Evolutionary conservation across 2,329 filamentous ascomycete genomes (phyloP).

Genomic region (Aspergillus tubingensis): DNA sequence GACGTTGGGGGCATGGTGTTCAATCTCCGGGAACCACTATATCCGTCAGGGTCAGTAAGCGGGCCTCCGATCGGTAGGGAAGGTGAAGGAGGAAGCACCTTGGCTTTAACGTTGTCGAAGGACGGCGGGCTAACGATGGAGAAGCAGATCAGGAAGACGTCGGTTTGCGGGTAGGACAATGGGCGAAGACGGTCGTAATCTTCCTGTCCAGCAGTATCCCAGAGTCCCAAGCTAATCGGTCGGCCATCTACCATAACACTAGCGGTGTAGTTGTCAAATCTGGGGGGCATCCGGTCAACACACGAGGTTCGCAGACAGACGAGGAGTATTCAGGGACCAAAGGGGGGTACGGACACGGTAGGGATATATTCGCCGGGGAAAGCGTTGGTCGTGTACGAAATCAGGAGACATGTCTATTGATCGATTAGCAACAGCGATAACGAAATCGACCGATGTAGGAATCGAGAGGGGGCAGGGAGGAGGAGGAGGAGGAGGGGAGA

Average conservation of each 20-base stretch:
- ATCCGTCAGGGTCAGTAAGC: constrained; percentile 13
- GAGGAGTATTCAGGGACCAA: constrained; percentile 15
- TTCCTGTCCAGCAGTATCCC: constrained; percentile 98
- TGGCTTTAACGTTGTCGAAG: constrained; percentile 98
- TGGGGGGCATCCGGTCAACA: constrained; percentile 42
- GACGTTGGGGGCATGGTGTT: constrained; percentile 91
- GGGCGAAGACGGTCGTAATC: constrained; percentile 95
- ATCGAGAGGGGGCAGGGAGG: background rate
- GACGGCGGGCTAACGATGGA: constrained; percentile 97
- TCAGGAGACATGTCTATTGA: constrained; percentile 89
- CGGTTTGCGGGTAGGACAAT: constrained; percentile 95
- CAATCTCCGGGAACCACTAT: constrained; percentile 96
- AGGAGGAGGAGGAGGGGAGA: too few species aligned
- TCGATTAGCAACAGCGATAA: constrained; percentile 3
- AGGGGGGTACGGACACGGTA: constrained; percentile 63
- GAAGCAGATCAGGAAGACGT: constrained; percentile 98
- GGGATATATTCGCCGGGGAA: constrained; percentile 99
- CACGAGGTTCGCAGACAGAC: constrained; percentile 16
- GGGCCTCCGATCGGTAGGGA: background rate
- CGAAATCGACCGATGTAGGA: constrained; percentile 3
- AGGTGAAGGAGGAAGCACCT: constrained; percentile 61
- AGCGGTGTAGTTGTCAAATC: constrained; percentile 98
- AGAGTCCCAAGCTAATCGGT: constrained; percentile 92
- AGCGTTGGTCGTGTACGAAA: constrained; percentile 98
- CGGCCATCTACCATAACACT: constrained; percentile 99